These are phyloP conservation scores for Candida freyschussii DNA, from an alignment of 1,139 yeast species.

Conservation along the genomic window DNA sequence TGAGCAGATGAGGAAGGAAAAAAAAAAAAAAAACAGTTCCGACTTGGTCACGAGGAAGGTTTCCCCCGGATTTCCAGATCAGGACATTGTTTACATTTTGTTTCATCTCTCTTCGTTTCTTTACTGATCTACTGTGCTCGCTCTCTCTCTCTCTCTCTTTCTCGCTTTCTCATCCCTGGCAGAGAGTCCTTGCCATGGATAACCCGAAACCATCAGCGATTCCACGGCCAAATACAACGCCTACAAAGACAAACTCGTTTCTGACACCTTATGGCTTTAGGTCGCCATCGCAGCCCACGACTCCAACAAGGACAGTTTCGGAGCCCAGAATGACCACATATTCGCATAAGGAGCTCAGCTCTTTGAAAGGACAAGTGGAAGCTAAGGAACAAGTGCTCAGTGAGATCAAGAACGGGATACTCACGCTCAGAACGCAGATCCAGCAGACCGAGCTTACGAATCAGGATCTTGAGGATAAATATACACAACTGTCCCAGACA, in stretches of 20 bases:
- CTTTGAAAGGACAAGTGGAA: conserved; percentile 7
- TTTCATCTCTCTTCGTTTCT: not conserved
- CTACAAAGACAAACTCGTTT: conserved; percentile 14
- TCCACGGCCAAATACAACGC: conserved; percentile 20
- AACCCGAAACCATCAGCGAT: conserved; percentile 16
- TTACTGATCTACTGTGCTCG: not conserved
- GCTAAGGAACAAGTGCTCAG: conserved; percentile 22
- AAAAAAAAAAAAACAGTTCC: too few species aligned
- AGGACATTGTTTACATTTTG: conserved; percentile 4
- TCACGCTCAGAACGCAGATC: conserved; percentile 37
- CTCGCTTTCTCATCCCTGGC: conserved; percentile 4
- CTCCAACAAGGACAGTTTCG: conserved; percentile 2
- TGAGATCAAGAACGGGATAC: conserved; percentile 24
- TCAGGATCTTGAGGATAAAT: conserved; percentile 25
- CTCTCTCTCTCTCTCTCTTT: not conserved
- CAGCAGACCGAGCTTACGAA: conserved; percentile 37
- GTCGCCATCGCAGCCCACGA: conserved; percentile 12
- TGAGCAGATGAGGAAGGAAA: too few species aligned
- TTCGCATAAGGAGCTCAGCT: conserved; percentile 9
- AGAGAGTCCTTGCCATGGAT: too few species aligned
- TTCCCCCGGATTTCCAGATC: conserved; percentile 2
- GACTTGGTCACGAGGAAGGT: too few species aligned
- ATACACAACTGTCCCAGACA: conserved; percentile 17
- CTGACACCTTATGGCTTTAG: conserved; percentile 13
- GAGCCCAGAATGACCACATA: conserved; percentile 1